phyloP scores from a whole-genome alignment of 2,329 filamentous ascomycete genomes.

The Rutstroemia sydowiana region DNA sequence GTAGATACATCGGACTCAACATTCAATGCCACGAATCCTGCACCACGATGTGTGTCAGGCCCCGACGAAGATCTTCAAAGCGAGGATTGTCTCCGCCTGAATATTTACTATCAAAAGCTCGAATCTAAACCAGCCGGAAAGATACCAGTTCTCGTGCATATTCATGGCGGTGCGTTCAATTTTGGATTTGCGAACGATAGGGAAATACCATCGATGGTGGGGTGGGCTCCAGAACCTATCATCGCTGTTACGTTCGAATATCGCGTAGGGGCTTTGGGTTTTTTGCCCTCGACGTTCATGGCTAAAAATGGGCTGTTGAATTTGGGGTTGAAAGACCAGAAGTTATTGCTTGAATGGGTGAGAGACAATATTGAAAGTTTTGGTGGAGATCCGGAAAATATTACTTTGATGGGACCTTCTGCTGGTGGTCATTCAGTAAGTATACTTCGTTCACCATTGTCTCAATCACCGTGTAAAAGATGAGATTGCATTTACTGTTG shows the following conservation, averaged over 20 bases:
- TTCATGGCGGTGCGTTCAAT: conserved; percentile 59
- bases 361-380: conserved; percentile 50
- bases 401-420: conserved; percentile 55
- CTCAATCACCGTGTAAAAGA: no score
- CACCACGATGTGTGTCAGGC: conserved; percentile 25
- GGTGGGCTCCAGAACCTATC: conserved; percentile 44
- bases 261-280: conserved; percentile 60
- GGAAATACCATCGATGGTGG: conserved; percentile 49
- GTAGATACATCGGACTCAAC: conserved; percentile 15
- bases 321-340: conserved; percentile 57
- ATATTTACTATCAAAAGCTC: conserved; percentile 36
- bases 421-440: conserved; percentile 55
- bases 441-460: conserved; percentile 6
- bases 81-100: conserved; percentile 48
- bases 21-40: conserved; percentile 33
- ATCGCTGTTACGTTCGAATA: conserved; percentile 56
- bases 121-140: conserved; percentile 18
- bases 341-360: conserved; percentile 52
- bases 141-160: conserved; percentile 49
- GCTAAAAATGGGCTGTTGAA: conserved; percentile 52
- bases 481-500: no score
- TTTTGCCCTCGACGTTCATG: conserved; percentile 52
- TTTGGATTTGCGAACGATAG: conserved; percentile 36
- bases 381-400: conserved; percentile 49
- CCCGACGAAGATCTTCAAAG: conserved; percentile 15